phyloP scores from a whole-genome alignment of 176 grass and related monocot species.

The Luzula sylvatica region DNA sequence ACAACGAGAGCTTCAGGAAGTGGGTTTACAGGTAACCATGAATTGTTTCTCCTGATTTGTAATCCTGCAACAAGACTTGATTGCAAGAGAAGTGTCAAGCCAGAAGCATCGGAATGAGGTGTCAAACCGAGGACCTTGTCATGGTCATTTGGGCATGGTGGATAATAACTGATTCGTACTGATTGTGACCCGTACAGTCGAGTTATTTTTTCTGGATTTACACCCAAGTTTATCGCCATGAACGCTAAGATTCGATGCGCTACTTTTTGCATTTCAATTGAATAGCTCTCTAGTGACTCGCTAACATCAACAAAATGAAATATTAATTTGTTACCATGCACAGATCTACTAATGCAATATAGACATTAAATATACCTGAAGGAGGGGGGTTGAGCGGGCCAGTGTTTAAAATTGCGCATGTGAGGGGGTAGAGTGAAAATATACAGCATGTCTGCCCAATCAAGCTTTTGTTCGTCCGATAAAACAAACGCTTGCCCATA shows the following conservation, averaged over 20 bases:
- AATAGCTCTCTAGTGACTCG: conserved; percentile 25
- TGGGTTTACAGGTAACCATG: conserved; percentile 29
- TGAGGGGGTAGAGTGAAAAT: conserved; percentile 26
- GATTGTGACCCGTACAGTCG: conserved; percentile 16
- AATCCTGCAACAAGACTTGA: conserved; percentile 28
- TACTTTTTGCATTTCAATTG: conserved; percentile 14
- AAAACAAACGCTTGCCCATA: conserved; percentile 49
- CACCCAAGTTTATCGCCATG: conserved; percentile 36
- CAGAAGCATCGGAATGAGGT: conserved; percentile 45
- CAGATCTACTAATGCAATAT: not conserved
- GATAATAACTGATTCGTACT: conserved; percentile 48
- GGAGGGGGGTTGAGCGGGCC: conserved; percentile 14
- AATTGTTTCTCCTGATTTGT: conserved; percentile 26
- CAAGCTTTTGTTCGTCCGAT: conserved; percentile 41
- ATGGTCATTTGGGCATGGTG: conserved; percentile 30
- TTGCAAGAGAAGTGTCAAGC: conserved; percentile 45
- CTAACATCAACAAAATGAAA: not conserved
- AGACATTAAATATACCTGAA: too few relatives aligned
- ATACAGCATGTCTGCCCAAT: conserved; percentile 42
- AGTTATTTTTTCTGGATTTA: not conserved
- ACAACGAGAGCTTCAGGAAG: conserved; percentile 33
- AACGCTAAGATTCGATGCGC: conserved; percentile 9
- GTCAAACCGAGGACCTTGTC: conserved; percentile 38
- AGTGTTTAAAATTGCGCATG: conserved; percentile 24
- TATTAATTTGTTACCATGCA: not conserved